Base-by-base conservation (phyloP, 345 rosid species). In the Rubroshorea leprosula region DNA sequence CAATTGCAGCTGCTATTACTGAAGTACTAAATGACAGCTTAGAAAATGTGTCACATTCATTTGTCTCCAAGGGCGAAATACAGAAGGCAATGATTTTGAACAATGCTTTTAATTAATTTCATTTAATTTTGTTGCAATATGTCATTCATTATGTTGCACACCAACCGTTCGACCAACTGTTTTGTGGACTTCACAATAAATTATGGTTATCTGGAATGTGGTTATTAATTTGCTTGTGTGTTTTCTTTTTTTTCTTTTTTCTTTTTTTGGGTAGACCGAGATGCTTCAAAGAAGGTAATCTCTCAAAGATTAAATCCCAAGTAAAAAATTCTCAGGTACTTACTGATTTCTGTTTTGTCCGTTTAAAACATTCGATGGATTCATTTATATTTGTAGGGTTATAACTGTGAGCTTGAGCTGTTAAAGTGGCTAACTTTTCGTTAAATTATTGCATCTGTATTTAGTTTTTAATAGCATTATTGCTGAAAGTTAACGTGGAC, bases 1-100 rank as follows among this genome's bases (percentile, higher is more conserved):
- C 97, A 0, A 89, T 94, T 54, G 87, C 95, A 4, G 74, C 89
- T 2, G 90, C 97, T 0, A 84, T 94, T 2, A 90, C 85, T 0
- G 84, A 90, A 70, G 97, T 94, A 39, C 72, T 94, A 68, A 85
- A 87, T 49, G 96, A 87, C 44, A 90, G 97, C 51, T 76, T 94
- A 74, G 99, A 94, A 55, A 94, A 87, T 79, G 91, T 94, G 0
- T 66, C 91, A 0, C 79, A 85, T 60, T 87, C 90, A 43, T 83
- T 83, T 35, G 96, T 87, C 62, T 82, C 96, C 0, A 85, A 85
- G 66, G 74, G 78, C 0, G 97, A 90, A 71, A 85, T 94, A 97
- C 87, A 90, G 63, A 94, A 83, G 83, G 99, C 88, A 54, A 20
- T 8, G 3, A 8, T 60, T 35, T 2, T 35, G 41, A 35, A 6